Base-by-base conservation (phyloP, 2,329 filamentous ascomycete species). In the Calonectria montana region DNA sequence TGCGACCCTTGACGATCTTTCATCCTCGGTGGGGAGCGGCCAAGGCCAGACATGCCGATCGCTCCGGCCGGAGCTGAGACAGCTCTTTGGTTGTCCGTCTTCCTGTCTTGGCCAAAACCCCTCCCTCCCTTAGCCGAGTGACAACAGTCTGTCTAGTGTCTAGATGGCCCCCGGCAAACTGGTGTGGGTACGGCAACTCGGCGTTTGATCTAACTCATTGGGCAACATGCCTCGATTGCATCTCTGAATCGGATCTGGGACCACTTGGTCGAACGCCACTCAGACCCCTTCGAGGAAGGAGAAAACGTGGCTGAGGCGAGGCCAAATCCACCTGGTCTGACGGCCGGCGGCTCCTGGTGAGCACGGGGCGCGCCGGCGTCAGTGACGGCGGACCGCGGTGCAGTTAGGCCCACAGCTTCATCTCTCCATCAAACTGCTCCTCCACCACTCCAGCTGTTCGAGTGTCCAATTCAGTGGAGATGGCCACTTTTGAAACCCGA, bases 291-390 rank as follows among this genome's bases (percentile, higher is more conserved):
- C 65, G 53, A 66, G 66, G 47, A 65, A 69, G 69, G 63, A 73
- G 70, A 70, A 74, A 77, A 74, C 74, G 77, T 78, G 75, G 77
- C 77, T 78, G 72, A 69, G 73, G 73, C 75, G 61, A 77, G 69
- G 31, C 50, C 25, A 43, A 29, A 25, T 18, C 45, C 31, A 25
- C 57, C 59, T 64, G 47, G 39, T 21, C 18, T 55, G 41, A 43
- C 41, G 35, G 53, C 75, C 74, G 74, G 71, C 62, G 67, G 57
- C 67, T 59, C 72, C 75, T 75, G 72, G 39, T 62, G 41, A 39
- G 37, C 43, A 55, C 16, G 29, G 61, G 18, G 39, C 23, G 39
- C 66, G 69, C 45, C 39, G 53, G 53, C 53, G 31, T 59, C 53
- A 59, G 13, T 39, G 59, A 48, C 37, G 41, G 66, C 76, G 76